Base-by-base conservation (phyloP, 805 yeast genomes). In the Lipomyces chichibuensis region DNA sequence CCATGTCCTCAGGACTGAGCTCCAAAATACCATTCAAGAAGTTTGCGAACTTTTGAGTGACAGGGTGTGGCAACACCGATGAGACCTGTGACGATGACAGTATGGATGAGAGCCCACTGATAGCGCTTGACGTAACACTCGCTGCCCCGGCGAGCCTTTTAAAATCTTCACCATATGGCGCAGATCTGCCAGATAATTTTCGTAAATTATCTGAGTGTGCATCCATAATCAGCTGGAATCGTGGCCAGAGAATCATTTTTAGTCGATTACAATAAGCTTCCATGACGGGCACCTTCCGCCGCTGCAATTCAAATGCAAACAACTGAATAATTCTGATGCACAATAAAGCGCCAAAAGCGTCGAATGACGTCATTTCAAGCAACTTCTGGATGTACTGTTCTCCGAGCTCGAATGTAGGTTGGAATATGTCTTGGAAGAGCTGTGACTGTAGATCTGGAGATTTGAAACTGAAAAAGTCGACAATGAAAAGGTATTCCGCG, bases 31-130 rank as follows among this genome's bases (percentile, higher is more conserved):
- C 94, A 71, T 87, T 83, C 11, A 94, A 73, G 64, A 89, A 84
- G 62, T 85, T 87, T 0, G 96, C 88, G 77, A 91, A 90, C 64
- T 89, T 90, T 71, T 91, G 92, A 0, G 98, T 91, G 43, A 93
- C 76, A 14, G 83, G 85, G 70, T 87, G 85, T 0, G 92, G 91
- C 2, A 80, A 76, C 65, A 77, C 73, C 2, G 78, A 72, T 11
- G 71, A 59, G n/a, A 63, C 43, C 32, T 33, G 57, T 13, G 63
- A 29, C 11, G 63, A 37, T n/a, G 65, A 61, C 25, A 61, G 61
- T 33, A 57, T 51, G 13, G 67, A 56, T 9, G 67, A 52, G 27
- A 65, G 57, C 13, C 60, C 49, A 20, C 32, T 25, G 35, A 62
- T 63, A 7, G 62, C 60, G 32, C 61, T 43, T 25, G 58, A 60